Base-by-base conservation (phyloP, 2,329 filamentous ascomycete genomes). In the Colletotrichum magnum region DNA sequence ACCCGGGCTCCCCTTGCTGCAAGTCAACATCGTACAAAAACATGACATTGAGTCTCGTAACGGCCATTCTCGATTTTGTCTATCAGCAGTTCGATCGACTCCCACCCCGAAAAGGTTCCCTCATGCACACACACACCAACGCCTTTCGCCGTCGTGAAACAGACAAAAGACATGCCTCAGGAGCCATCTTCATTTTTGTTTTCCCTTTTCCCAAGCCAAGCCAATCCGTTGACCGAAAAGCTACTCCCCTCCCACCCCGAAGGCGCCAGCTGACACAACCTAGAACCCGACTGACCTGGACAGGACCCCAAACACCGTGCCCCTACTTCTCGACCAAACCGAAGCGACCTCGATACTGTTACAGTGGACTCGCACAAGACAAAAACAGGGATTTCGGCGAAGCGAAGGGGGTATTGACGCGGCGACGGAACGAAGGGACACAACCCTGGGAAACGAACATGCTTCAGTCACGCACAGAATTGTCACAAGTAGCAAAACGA, bases 401-500 rank as follows among this genome's bases (percentile, higher is more conserved):
- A 62, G 53, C 26, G 41, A 62, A 39, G 58, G 50, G 32, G 59
- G 59, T 62, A 62, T 62, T 62, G 50, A 32, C 43, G 15, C 15
- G 50, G 47, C 21, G 50, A 21, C 21, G 48, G 32, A 54, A n/a
- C 48, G 26, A 62, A 62, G 50, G 32, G 51, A 62, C 50, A 39
- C 50, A 53, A 39, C 32, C 24, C 41, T 32, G 28, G 59, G 50
- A 54, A 47, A 39, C 28, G 32, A 54, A 62, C 41, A 62, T 24
- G 51, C 59, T 32, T 47, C 59, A 53, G 51, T 69, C 67, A 61
- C 67, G 57, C 57, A 50, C 56, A 57, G 21, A 59, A 66, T 24
- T 52, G 50, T 69, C 66, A 69, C 66, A 67, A 69, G 15, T 62
- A 64, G 57, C 36, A 67, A 62, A 41, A 68, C 51, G 28, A 53